Percentiles rank a stretch among this genome's conserved stretches.
phyloP scores from a whole-genome alignment of 257 asterid genomes.

The Leptodermis oblonga region DNA sequence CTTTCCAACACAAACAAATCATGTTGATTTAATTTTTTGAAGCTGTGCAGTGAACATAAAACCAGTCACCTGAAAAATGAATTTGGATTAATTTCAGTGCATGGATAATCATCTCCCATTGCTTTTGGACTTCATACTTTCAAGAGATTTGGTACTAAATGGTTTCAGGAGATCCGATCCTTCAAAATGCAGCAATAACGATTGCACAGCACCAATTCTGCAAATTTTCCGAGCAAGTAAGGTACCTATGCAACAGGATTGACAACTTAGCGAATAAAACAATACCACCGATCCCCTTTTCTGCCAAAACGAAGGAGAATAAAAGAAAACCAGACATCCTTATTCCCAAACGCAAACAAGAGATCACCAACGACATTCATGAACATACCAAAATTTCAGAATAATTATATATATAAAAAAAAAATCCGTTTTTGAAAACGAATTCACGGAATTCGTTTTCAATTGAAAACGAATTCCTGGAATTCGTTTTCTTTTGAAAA shows the following conservation, averaged over 20 bases:
- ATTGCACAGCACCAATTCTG: too few relatives aligned
- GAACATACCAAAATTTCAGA: too few relatives aligned
- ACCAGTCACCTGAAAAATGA: slow-evolving; percentile 10
- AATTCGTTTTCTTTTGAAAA: too few relatives aligned
- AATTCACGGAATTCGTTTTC: too few relatives aligned
- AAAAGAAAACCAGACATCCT: not conserved
- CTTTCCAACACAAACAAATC: too few relatives aligned
- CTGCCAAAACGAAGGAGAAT: too few relatives aligned
- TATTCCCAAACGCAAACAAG: not conserved
- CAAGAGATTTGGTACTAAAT: not conserved
- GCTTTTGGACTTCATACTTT: not conserved
- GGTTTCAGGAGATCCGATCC: not conserved
- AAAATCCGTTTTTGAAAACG: too few relatives aligned
- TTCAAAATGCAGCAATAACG: too few relatives aligned
- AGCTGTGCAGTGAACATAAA: not conserved
- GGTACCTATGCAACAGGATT: not conserved
- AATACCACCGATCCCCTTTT: not conserved
- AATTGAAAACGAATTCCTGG: too few relatives aligned
- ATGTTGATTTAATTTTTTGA: not conserved
- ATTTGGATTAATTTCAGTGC: slow-evolving; percentile 2
- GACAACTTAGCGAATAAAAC: too few relatives aligned
- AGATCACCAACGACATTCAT: not conserved
- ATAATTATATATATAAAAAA: too few relatives aligned
- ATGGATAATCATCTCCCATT: not conserved
- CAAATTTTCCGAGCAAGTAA: not conserved